Evolutionary conservation across 768 basidiomycete species (phyloP), one percentile per base, ranked within the genome.

Genomic region (Boletus coccyginus): DNA sequence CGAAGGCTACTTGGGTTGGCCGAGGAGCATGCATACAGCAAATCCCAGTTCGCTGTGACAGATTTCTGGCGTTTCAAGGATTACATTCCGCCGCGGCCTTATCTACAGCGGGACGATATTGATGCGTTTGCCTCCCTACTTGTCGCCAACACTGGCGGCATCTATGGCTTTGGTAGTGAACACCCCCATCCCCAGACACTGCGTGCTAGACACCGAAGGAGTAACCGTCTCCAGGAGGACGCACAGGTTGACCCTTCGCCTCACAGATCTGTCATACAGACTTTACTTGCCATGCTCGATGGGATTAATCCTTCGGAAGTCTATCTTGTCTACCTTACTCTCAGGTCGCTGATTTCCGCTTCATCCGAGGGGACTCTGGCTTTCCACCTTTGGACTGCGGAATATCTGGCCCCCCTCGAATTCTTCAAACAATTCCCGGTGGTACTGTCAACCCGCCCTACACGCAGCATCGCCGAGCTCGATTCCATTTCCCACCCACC

Each of bases 61-160:
- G 85, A 88, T 60, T 94, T 95, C 68, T 97, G 94, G 94, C 81
- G 84, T 39, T 73, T 96, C 66, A 93, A 92, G 66, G 83, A 85
- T 24, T 87, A 81, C 64, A 87, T 94, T 42, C 90, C 90, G 7
- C 52, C 77, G 2, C 59, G 63, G 7, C 71, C 75, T 1, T 72
- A 78, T 31, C 72, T 92, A n/a, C 81, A 83, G 46, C 79, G 80
- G 38, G 84, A 83, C 35, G 90, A 93, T 64, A 75, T 88, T 17
- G 76, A 85, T 49, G 88, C 88, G 1, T 94, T 94, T 62, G 81
- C 86, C 16, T 77, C 79, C 10, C 74, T 94, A 13, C 74, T 94
- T 12, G 73, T 81, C 36, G 68, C 77, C 9, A 77, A 85, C 36
- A 76, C 79, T 51, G 90, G 91, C 0, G 74, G 74, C 19, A 80